A percentile compares a stretch with the other conserved stretches of the same genome.
Conservation (phyloP, 306 rosid genomes). For the Cucurbita moschata region DNA sequence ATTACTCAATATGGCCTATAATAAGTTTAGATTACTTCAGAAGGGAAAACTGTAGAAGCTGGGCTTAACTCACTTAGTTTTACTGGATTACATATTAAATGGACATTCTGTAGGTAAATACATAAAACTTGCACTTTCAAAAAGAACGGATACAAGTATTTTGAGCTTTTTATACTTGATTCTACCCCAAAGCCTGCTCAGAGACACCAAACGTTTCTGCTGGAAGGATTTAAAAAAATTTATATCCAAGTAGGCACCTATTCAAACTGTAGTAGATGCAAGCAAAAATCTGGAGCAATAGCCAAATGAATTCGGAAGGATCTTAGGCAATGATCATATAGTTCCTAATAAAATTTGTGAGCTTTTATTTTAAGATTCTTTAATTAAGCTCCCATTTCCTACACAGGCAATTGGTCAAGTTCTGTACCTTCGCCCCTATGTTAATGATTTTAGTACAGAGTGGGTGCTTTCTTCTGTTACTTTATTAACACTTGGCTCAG, state of each 20-base stretch:
- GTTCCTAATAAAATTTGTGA: background rate
- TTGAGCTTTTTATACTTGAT: background rate
- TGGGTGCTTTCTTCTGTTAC: constrained; percentile 77
- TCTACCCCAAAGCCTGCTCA: background rate
- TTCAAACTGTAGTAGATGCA: background rate
- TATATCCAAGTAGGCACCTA: background rate
- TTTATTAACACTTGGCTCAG: constrained; percentile 76
- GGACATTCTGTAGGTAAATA: background rate
- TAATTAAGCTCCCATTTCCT: constrained; percentile 5
- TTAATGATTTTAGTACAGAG: constrained; percentile 58
- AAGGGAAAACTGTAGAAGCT: background rate
- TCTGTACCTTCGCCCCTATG: constrained; percentile 85
- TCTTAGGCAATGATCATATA: background rate
- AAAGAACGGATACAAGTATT: background rate
- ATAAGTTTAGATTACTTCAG: background rate
- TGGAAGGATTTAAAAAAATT: background rate
- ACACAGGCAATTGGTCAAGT: constrained; percentile 93
- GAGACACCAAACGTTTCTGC: background rate
- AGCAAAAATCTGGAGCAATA: background rate
- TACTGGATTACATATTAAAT: background rate
- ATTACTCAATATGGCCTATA: background rate
- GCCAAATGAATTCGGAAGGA: background rate
- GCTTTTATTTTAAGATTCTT: constrained; percentile 1
- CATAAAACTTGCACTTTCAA: background rate
- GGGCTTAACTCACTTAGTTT: background rate